Evolutionary conservation across 2,329 filamentous ascomycete species (phyloP), one percentile per base, ranked within the genome.

Genomic region (Cladorrhinum sp.): DNA sequence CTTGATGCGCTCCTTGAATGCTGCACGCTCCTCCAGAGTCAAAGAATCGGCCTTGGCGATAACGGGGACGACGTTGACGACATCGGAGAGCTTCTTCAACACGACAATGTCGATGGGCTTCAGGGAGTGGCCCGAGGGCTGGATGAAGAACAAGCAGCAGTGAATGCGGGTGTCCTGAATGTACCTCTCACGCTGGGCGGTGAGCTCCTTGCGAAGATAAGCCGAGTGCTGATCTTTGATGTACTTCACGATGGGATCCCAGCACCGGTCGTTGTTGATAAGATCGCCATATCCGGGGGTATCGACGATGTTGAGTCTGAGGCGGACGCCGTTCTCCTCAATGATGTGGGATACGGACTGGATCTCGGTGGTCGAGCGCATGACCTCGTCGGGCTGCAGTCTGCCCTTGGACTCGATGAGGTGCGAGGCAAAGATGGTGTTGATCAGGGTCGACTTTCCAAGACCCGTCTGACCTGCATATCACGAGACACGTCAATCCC

Each of bases 181-280:
- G 79, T 99, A 99, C 73, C 95, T 90, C 81, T 99, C 95, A 79
- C 95, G 91, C 84, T 99, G 95, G 69, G 95, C 95, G 59, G 95
- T 98, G 73, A 99, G 92, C 79, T 99, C 95, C 85, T 99, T 99
- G 79, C 95, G 91, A 70, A 99, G 87, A 82, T 98, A 99, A 72
- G 95, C 93, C 57, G 92, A 97, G 84, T 99, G 95, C 83, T 99
- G 95, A 79, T 99, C 95, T 85, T 99, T 99, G 85, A 99, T 99
- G 81, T 99, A 99, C 84, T 99, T 99, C 84, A 99, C 93, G 76
- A 99, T 99, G 66, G 95, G 95, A 75, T 99, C 95, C 95, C 95
- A 99, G 88, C 95, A 99, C 85, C 95, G 90, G 81, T 99, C 95
- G 79, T 99, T 99, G 86, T 99, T 99, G 79, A 99, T 95, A 74